Base-by-base conservation (phyloP, 169 alveolate species). In the Eimeria necatrix region DNA sequence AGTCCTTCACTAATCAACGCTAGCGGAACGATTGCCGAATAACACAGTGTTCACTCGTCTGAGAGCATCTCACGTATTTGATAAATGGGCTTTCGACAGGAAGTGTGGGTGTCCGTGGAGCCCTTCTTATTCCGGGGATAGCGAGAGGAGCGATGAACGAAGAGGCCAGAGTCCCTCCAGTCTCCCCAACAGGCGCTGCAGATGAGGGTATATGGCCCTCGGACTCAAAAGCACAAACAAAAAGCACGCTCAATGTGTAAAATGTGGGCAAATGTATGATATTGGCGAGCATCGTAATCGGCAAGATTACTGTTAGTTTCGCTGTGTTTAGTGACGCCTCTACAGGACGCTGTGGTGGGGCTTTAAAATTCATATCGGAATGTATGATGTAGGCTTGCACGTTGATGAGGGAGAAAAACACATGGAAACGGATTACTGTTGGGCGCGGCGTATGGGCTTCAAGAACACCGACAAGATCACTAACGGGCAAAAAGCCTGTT, bases 101-200 rank as follows among this genome's bases (percentile, higher is more conserved):
- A 41, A 85, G 92, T 60, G 92, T 85, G 53, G 92, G 92, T 12
- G 92, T 85, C 46, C 92, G 92, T 6, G 92, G 92, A 6, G 92
- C 92, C 52, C 92, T 85, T 64, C 92, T 49, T 59, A 85, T 85
- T 9, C 92, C 92, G 14, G 92, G 78, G 80, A 85, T 85, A 22
- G 92, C 80, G 3, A 85, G 80, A 60, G 92, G 92, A 24, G 76
- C 64, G 24, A 59, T 46, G 61, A 85, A 85, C 48, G 92, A 85
- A 60, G 92, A 20, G 20, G 92, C 92, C 8, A 85, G 60, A 46
- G 92, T 41, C 64, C 14, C 14, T n/a, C 26, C 60, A 56, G 76
- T 24, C 73, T 52, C 24, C 3, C 73, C 26, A 24, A 71, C 10
- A 20, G 89, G 9, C 22, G 51, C 16, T 3, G 86, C 49, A 8